These are phyloP conservation scores for Camelina hispida DNA, from an alignment of 345 rosid genomes.

Conservation along the genomic window DNA sequence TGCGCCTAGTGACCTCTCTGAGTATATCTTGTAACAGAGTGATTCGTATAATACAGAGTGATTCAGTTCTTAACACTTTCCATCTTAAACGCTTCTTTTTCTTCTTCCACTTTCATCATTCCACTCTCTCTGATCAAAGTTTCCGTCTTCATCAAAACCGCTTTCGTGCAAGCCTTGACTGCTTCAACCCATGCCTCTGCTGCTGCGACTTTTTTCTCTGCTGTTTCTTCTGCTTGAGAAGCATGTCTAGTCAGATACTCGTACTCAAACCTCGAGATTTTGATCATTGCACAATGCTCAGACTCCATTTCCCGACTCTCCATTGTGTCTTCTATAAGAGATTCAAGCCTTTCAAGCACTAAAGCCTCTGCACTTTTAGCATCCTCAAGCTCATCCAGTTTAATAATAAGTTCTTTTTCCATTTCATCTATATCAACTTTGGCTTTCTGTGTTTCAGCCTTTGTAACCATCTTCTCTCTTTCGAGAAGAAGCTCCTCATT, in stretches of 20 bases:
- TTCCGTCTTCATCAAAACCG: constrained; percentile 61
- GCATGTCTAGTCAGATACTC: constrained; percentile 71
- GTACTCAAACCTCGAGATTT: constrained; percentile 71
- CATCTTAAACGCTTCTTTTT: constrained; percentile 41
- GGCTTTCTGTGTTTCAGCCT: constrained; percentile 54
- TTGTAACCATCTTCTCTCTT: constrained; percentile 53
- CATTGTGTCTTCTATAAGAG: constrained; percentile 50
- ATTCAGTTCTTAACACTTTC: too few species aligned
- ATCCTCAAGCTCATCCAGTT: constrained; percentile 61
- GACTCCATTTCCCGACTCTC: constrained; percentile 56
- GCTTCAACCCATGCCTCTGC: constrained; percentile 92
- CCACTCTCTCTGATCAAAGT: constrained; percentile 47
- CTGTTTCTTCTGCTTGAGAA: constrained; percentile 70
- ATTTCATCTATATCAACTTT: constrained; percentile 56
- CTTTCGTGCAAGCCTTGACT: constrained; percentile 64
- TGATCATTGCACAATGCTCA: constrained; percentile 50
- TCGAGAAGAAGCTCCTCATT: constrained; percentile 57
- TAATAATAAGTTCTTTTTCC: constrained; percentile 57
- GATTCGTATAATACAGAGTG: too few species aligned
- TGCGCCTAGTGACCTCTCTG: too few species aligned
- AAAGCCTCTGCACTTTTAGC: constrained; percentile 58
- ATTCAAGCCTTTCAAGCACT: constrained; percentile 64
- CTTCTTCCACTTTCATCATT: constrained; percentile 56
- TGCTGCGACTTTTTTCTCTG: constrained; percentile 80
- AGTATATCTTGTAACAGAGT: too few species aligned